Percentiles rank a stretch among this genome's conserved stretches.
These are phyloP conservation scores for Lactuca sativa DNA, from an alignment of 129 eudicot species.

Conservation along the genomic window DNA sequence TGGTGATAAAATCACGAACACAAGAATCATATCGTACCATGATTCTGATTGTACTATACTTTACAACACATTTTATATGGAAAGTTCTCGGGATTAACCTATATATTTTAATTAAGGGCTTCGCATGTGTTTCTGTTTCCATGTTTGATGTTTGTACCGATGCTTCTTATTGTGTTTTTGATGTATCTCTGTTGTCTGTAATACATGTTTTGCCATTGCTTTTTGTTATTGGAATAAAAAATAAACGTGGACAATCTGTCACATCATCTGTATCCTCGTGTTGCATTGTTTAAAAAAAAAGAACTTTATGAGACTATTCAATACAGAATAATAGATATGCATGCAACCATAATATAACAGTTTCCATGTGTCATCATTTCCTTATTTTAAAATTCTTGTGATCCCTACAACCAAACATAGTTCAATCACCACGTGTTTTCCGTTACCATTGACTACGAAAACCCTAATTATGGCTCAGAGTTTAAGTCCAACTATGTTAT, in stretches of 20 bases:
- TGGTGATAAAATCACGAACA: too few relatives aligned
- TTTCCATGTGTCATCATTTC: not conserved
- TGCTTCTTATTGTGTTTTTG: not conserved
- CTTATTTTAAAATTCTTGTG: not conserved
- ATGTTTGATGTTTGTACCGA: not conserved
- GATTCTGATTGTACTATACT: not conserved
- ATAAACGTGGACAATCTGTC: not conserved
- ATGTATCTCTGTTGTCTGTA: not conserved
- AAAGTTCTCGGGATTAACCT: not conserved
- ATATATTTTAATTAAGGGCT: not conserved
- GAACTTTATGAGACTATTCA: not conserved
- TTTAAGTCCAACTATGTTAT: too few relatives aligned
- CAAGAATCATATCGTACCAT: not conserved
- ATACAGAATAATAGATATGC: not conserved
- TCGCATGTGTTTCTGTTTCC: not conserved
- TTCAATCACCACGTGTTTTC: not conserved
- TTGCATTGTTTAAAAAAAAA: too few relatives aligned
- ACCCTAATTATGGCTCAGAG: not conserved
- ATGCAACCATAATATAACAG: not conserved
- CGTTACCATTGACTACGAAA: not conserved
- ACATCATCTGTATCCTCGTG: not conserved
- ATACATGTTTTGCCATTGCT: not conserved
- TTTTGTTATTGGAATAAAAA: not conserved
- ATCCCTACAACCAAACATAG: not conserved
- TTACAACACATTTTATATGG: not conserved